phyloP scores from a whole-genome alignment of 306 rosid genomes.

The Sphenostylis stenocarpa region DNA sequence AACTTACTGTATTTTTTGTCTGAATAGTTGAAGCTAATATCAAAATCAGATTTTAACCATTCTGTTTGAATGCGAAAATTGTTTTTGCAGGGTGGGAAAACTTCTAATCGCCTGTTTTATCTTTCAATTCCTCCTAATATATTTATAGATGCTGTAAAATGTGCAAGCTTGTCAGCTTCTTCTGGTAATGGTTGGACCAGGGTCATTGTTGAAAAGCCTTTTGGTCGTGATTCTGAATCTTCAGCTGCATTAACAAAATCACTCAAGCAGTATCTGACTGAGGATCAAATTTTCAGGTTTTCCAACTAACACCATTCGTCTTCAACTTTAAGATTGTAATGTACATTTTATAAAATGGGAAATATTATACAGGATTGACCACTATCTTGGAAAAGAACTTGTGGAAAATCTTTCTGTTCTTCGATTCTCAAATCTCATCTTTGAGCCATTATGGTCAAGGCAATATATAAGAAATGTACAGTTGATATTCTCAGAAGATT shows the following conservation, averaged over 20 bases:
- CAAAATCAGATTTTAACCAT: slow-evolving; percentile 7
- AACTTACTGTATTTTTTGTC: not conserved
- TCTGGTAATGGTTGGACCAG: slow-evolving; percentile 90
- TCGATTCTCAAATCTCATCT: slow-evolving; percentile 88
- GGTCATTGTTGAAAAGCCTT: slow-evolving; percentile 95
- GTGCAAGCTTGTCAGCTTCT: slow-evolving; percentile 80
- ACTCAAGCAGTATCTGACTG: slow-evolving; percentile 74
- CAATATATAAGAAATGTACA: slow-evolving; percentile 92
- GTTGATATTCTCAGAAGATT: slow-evolving; percentile 86
- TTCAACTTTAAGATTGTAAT: slow-evolving; percentile 18
- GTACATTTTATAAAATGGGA: slow-evolving; percentile 9
- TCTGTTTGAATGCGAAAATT: slow-evolving; percentile 32
- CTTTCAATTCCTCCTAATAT: slow-evolving; percentile 91
- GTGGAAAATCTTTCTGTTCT: slow-evolving; percentile 95
- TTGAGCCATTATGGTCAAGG: slow-evolving; percentile 94
- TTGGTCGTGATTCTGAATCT: slow-evolving; percentile 92
- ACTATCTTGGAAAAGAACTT: slow-evolving; percentile 92
- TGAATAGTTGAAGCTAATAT: not conserved
- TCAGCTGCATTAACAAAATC: slow-evolving; percentile 87
- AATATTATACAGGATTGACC: slow-evolving; percentile 71
- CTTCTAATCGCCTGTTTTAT: slow-evolving; percentile 87
- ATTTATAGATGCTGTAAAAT: slow-evolving; percentile 77
- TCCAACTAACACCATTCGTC: slow-evolving; percentile 1
- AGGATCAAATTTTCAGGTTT: slow-evolving; percentile 93
- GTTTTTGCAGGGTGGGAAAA: slow-evolving; percentile 67